Conservation (phyloP, 768 basidiomycete genomes). For the Strobilomyces dryophilus region DNA sequence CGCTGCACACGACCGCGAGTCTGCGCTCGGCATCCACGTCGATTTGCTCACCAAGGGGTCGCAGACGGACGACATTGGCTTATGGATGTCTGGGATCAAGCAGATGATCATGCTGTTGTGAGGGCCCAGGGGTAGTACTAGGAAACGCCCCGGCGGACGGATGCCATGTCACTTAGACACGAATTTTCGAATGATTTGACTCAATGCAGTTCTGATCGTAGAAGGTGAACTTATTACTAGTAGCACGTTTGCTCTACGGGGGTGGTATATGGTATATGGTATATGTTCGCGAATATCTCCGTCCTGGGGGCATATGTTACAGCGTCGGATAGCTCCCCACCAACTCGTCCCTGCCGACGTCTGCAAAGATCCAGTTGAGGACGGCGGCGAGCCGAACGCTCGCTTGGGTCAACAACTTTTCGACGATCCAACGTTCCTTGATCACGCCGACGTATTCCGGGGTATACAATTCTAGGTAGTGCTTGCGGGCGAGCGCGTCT, state of each 20-base stretch:
- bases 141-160: neutral
- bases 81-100: slow-evolving; percentile 90
- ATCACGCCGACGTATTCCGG: slow-evolving; percentile 74
- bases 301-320: too few relatives aligned
- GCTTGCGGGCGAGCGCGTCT: slow-evolving; percentile 12
- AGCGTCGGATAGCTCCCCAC: neutral
- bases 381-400: slow-evolving; percentile 82
- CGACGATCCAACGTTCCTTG: slow-evolving; percentile 62
- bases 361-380: slow-evolving; percentile 67
- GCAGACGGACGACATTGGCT: slow-evolving; percentile 75
- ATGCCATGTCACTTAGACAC: neutral
- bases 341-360: slow-evolving; percentile 1
- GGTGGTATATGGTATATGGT: neutral
- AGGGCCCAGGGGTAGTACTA: neutral
- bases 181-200: neutral
- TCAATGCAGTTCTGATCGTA: neutral
- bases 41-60: slow-evolving; percentile 79
- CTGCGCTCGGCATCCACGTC: slow-evolving; percentile 79
- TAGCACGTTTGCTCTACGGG: neutral
- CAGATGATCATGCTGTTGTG: slow-evolving; percentile 75
- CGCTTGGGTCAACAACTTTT: slow-evolving; percentile 77
- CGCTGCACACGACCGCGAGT: slow-evolving; percentile 69
- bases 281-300: too few relatives aligned
- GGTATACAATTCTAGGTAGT: slow-evolving; percentile 73
- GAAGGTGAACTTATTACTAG: neutral